These are phyloP conservation scores for Geotrichum histeridarum DNA, from an alignment of 1,139 yeast genomes.

Conservation along the genomic window DNA sequence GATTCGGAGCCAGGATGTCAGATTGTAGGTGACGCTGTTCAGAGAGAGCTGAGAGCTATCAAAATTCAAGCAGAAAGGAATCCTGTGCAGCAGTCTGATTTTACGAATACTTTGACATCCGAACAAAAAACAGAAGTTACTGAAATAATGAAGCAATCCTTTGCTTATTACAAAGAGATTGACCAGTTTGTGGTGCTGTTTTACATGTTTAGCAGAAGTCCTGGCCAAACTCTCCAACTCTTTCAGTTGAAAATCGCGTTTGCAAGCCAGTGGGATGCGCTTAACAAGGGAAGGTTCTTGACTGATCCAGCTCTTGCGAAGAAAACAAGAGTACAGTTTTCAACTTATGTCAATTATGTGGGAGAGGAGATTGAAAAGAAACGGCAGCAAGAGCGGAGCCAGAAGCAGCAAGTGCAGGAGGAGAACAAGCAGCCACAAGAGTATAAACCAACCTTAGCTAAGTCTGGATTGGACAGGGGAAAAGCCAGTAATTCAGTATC, in stretches of 20 bases:
- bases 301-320: slow-evolving; percentile 66
- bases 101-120: slow-evolving; percentile 54
- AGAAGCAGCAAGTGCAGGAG: slow-evolving; percentile 1
- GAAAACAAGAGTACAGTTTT: slow-evolving; percentile 65
- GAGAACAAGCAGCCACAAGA: slow-evolving; percentile 16
- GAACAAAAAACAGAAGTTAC: slow-evolving; percentile 62
- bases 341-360: slow-evolving; percentile 68
- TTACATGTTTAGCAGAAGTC: slow-evolving; percentile 65
- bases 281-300: slow-evolving; percentile 57
- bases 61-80: slow-evolving; percentile 12
- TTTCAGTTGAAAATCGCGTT: slow-evolving; percentile 77
- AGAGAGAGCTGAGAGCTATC: slow-evolving; percentile 4
- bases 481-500: not conserved
- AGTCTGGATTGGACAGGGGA: slow-evolving; percentile 1
- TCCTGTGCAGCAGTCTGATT: slow-evolving; percentile 54
- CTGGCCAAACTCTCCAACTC: slow-evolving; percentile 68
- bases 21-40: not conserved
- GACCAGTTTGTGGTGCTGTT: slow-evolving; percentile 76
- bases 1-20: not conserved
- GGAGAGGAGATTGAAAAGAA: slow-evolving; percentile 44
- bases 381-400: not conserved
- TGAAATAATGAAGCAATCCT: slow-evolving; percentile 52
- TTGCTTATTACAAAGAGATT: slow-evolving; percentile 61
- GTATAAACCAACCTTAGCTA: slow-evolving; percentile 8
- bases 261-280: slow-evolving; percentile 64